phyloP scores from a whole-genome alignment of 441 rosid genomes.

The Breynia disticha region DNA sequence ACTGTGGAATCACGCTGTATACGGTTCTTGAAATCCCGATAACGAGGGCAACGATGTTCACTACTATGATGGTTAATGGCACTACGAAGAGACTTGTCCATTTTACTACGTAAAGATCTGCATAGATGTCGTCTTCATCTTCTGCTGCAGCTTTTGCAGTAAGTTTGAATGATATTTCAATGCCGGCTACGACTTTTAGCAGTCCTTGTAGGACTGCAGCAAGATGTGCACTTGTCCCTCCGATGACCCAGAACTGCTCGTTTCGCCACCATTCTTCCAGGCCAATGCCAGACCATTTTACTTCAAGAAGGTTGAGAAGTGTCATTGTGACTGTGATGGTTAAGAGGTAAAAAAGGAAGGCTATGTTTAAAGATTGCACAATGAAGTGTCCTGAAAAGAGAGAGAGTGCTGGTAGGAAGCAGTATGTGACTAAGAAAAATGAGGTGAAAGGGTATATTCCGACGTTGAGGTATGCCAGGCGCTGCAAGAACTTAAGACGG shows the following conservation, averaged over 20 bases:
- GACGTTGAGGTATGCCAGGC: constrained; percentile 74
- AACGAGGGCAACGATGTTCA: constrained; percentile 56
- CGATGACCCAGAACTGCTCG: constrained; percentile 89
- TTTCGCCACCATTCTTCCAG: constrained; percentile 92
- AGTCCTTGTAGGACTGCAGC: constrained; percentile 79
- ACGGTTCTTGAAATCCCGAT: constrained; percentile 60
- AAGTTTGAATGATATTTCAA: constrained; percentile 72
- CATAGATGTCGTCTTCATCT: constrained; percentile 59
- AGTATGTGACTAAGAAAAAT: constrained; percentile 53
- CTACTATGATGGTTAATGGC: constrained; percentile 66
- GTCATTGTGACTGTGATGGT: constrained; percentile 43
- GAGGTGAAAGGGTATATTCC: constrained; percentile 93
- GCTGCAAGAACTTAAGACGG: constrained; percentile 76
- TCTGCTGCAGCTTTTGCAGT: constrained; percentile 64
- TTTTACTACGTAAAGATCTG: constrained; percentile 72
- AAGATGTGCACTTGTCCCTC: constrained; percentile 83
- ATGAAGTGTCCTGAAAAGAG: constrained; percentile 81
- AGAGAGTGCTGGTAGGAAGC: constrained; percentile 79
- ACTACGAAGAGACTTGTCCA: constrained; percentile 79
- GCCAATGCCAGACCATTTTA: constrained; percentile 75
- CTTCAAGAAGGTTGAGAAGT: constrained; percentile 70
- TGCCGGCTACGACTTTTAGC: constrained; percentile 63
- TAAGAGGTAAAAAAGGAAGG: constrained; percentile 67
- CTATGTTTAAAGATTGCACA: constrained; percentile 45
- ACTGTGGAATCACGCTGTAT: constrained; percentile 71